Base-by-base conservation (phyloP, 164 flowering plant species). In the Stephania cephalantha region DNA sequence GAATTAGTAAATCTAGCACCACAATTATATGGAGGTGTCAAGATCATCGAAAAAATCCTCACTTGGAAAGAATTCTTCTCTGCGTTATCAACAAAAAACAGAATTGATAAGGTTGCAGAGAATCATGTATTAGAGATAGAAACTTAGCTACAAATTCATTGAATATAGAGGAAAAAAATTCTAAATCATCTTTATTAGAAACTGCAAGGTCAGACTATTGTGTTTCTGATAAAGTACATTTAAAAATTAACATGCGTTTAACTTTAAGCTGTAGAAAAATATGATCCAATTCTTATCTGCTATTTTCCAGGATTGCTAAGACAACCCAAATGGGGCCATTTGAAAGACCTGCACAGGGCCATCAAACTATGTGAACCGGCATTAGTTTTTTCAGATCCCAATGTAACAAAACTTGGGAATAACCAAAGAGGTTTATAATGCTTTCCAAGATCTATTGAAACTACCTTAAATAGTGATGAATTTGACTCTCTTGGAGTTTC, bases 301-400 rank as follows among this genome's bases (percentile, higher is more conserved):
- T 42, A 48, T 74, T 55, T 55, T 45, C 53, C 72, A 93, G 98
- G 98, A 74, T 76, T 91, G 44, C 71, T 78, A 50, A 89, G 87
- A 72, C 86, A 94, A 67, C 97, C 95, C 72, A 94, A 94, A 83
- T 94, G 84, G 82, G 86, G 97, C 20, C 98, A 94, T 78, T 81
- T 94, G 86, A 88, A 84, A 79, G 88, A 91, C 73, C 79, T 94
- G 76, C 98, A 94, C 73, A 87, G 77, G 77, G 95, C 93, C 75
- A 90, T 94, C 75, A 94, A 90, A 85, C 79, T 86, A 68, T 84
- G 91, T 68, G 94, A 91, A 80, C 82, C 87, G n/a, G 91, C 94
- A 81, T 86, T 93, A 80, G 88, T 94, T 71, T 86, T 91, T 15
- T 83, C 80, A 7, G 88, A 91, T 80, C 89, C 98, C 11, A 77